phyloP scores from a whole-genome alignment of 2,329 filamentous ascomycete species.

The Aspergillus quadricinctus region DNA sequence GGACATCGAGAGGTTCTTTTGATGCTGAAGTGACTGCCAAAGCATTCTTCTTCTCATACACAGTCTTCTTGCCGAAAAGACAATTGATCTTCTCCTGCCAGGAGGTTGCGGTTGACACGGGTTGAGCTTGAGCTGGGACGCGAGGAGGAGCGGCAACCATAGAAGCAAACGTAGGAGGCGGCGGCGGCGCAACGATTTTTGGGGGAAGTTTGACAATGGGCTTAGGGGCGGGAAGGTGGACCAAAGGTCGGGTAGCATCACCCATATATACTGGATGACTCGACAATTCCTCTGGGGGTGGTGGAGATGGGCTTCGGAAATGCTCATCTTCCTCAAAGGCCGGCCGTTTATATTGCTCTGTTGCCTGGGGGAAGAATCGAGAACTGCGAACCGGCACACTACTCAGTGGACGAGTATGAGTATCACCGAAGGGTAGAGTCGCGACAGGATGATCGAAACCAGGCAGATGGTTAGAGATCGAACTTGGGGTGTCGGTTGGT shows the following conservation, averaged over 20 bases:
- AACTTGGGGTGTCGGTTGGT: conserved; percentile 21
- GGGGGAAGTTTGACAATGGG: conserved; percentile 81
- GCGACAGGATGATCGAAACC: conserved; percentile 35
- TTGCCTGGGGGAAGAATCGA: conserved; percentile 45
- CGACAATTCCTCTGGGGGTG: conserved; percentile 54
- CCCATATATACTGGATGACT: conserved; percentile 54
- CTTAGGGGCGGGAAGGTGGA: conserved; percentile 56
- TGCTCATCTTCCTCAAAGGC: conserved; percentile 28
- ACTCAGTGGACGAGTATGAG: conserved; percentile 29
- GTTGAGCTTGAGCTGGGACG: conserved; percentile 26
- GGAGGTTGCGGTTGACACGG: conserved; percentile 44
- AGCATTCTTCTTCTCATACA: conserved; percentile 48
- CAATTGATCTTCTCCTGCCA: conserved; percentile 86
- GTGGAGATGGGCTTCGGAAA: conserved; percentile 45
- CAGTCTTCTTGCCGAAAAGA: conserved; percentile 61
- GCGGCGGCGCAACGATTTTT: conserved; percentile 40
- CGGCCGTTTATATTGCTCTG: conserved; percentile 33
- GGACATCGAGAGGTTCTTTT: conserved; percentile 61
- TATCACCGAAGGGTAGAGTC: conserved; percentile 33
- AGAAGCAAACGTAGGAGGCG: conserved; percentile 44
- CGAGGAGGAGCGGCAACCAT: conserved; percentile 38
- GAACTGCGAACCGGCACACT: conserved; percentile 41
- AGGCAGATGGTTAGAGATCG: conserved; percentile 30
- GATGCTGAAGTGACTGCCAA: conserved; percentile 64
- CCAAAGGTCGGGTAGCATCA: conserved; percentile 48